Conservation (phyloP, 2,329 filamentous ascomycete genomes). For the Aureobasidium mangrovei region DNA sequence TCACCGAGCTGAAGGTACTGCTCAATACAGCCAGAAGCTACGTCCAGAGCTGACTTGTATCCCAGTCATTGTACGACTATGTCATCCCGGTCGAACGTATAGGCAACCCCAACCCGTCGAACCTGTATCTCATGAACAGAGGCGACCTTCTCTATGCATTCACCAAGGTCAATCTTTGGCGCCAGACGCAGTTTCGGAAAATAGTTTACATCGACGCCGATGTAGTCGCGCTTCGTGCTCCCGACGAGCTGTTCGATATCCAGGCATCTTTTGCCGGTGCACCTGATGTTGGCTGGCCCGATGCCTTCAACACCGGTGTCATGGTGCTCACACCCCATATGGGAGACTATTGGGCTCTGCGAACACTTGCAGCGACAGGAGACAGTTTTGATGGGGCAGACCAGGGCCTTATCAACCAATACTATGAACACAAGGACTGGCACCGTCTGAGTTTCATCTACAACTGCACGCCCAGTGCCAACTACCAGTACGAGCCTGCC, state of each 20-base stretch:
- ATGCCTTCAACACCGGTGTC: slow-evolving; percentile 95
- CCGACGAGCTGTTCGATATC: slow-evolving; percentile 80
- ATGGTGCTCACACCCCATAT: slow-evolving; percentile 84
- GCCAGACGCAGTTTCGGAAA: slow-evolving; percentile 77
- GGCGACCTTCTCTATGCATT: slow-evolving; percentile 85
- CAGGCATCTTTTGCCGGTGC: slow-evolving; percentile 59
- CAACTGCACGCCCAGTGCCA: slow-evolving; percentile 91
- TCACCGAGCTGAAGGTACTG: slow-evolving; percentile 66
- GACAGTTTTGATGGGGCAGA: slow-evolving; percentile 96
- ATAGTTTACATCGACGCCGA: slow-evolving; percentile 95
- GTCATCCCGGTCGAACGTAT: slow-evolving; percentile 77
- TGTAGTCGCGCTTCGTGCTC: slow-evolving; percentile 78
- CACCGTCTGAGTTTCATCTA: slow-evolving; percentile 89
- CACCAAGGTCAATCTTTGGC: slow-evolving; percentile 94
- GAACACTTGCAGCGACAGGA: slow-evolving; percentile 73
- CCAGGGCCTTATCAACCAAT: slow-evolving; percentile 89
- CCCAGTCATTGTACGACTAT: slow-evolving; percentile 74
- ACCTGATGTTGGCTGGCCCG: slow-evolving; percentile 95
- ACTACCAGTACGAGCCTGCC: slow-evolving; percentile 95
- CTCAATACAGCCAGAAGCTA: neutral
- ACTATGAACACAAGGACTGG: slow-evolving; percentile 69
- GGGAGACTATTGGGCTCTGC: slow-evolving; percentile 78
- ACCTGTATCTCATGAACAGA: slow-evolving; percentile 86
- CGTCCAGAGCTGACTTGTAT: slow-evolving; percentile 17
- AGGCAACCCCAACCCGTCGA: slow-evolving; percentile 65